phyloP scores from a whole-genome alignment of 495 filamentous ascomycete genomes.

The Bombardia bombarda region DNA sequence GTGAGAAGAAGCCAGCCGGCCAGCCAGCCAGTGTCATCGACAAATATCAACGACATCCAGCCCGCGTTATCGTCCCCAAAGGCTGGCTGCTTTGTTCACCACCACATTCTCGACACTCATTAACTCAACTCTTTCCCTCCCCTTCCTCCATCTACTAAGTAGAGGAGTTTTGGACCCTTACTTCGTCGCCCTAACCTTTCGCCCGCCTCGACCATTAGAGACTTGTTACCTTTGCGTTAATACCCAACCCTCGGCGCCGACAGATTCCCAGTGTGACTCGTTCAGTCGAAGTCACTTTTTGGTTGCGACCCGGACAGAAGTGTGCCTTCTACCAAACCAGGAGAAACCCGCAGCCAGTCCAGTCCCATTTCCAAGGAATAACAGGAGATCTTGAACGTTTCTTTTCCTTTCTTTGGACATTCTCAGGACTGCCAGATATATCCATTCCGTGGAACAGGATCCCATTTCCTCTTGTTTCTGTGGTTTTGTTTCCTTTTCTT shows the following conservation, averaged over 20 bases:
- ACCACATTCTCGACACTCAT: constrained; percentile 27
- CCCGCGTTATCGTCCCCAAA: constrained; percentile 19
- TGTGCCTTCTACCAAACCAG: constrained; percentile 3
- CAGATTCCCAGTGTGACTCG: constrained; percentile 25
- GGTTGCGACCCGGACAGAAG: constrained; percentile 10
- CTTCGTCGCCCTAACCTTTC: constrained; percentile 5
- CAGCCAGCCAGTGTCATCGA: constrained; percentile 10
- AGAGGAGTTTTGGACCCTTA: constrained; percentile 8
- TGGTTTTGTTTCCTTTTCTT: constrained; percentile 7
- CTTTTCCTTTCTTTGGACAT: constrained; percentile 8
- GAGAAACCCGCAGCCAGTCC: constrained; percentile 5
- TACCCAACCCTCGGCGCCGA: constrained; percentile 16
- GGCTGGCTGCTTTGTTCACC: constrained; percentile 13
- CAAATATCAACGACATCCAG: constrained; percentile 27
- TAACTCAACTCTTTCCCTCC: constrained; percentile 17
- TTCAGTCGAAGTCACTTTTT: constrained; percentile 25
- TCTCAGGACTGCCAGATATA: constrained; percentile 3
- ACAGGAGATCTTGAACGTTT: constrained; percentile 2
- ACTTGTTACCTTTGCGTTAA: constrained; percentile 6
- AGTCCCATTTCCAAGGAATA: neutral
- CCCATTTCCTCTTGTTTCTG: constrained; percentile 15
- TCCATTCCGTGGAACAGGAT: constrained; percentile 9
- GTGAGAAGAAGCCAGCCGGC: no score
- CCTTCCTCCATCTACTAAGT: constrained; percentile 11
- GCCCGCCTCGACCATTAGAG: neutral